Conservation (phyloP, 2,329 filamentous ascomycete genomes). For the Colletotrichum euphorbiae region DNA sequence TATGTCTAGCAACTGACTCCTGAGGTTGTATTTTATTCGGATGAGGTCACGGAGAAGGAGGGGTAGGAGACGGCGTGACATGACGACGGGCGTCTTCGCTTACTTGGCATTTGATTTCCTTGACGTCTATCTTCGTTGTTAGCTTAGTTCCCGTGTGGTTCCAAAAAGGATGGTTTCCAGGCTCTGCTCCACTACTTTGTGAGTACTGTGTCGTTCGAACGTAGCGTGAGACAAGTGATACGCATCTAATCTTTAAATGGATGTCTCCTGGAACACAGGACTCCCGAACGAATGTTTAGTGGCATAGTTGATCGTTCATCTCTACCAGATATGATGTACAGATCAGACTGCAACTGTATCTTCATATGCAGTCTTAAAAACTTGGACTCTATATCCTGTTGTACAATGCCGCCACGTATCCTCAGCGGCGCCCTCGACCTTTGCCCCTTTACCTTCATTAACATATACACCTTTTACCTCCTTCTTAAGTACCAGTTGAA, state of each 20-base stretch:
- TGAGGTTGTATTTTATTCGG: conserved; percentile 55
- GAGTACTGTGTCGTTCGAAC: not conserved
- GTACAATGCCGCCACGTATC: conserved; percentile 27
- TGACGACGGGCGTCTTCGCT: conserved; percentile 45
- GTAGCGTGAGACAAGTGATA: not conserved
- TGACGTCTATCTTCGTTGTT: conserved; percentile 43
- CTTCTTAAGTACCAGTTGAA: conserved; percentile 95
- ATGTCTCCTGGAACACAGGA: no score
- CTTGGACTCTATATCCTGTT: conserved; percentile 37
- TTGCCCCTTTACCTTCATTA: not conserved
- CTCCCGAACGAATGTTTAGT: not conserved
- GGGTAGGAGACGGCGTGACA: conserved; percentile 45
- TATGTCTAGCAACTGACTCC: conserved; percentile 18
- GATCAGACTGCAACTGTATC: conserved; percentile 22
- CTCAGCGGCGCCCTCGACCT: conserved; percentile 1
- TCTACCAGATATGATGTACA: conserved; percentile 36
- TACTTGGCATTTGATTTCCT: conserved; percentile 55
- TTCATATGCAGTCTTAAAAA: conserved; percentile 35
- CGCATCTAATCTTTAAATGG: no score
- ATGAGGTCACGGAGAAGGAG: conserved; percentile 33
- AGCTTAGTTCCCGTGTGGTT: conserved; percentile 38
- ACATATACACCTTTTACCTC: conserved; percentile 61
- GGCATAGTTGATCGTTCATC: conserved; percentile 1
- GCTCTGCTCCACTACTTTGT: not conserved
- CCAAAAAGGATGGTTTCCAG: conserved; percentile 33